Evolutionary conservation across 1,284 basidiomycete genomes (phyloP).

Genomic region (Coriolopsis trogii): DNA sequence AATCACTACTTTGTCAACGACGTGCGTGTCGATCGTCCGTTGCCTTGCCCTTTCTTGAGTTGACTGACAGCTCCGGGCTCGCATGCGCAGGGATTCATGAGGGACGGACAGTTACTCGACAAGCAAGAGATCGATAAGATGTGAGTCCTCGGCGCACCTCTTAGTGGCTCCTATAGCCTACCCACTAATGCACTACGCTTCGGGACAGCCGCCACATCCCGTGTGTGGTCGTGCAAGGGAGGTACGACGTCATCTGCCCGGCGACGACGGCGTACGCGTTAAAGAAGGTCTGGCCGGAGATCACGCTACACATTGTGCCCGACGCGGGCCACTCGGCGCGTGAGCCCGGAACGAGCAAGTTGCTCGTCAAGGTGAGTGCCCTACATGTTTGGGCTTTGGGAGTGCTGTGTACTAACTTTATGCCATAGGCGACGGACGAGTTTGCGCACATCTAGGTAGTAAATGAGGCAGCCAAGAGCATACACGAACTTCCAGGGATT

Average conservation of each 20-base stretch:
- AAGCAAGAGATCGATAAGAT: slow-evolving; percentile 89
- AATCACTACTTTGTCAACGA: slow-evolving; percentile 91
- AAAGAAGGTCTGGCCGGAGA: slow-evolving; percentile 85
- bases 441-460: slow-evolving; percentile 30
- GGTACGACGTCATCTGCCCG: slow-evolving; percentile 82
- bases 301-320: slow-evolving; percentile 81
- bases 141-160: slow-evolving; percentile 48
- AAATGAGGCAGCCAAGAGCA: too few relatives aligned
- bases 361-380: slow-evolving; percentile 74
- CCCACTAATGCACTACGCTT: slow-evolving; percentile 2
- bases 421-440: slow-evolving; percentile 34
- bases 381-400: too few relatives aligned
- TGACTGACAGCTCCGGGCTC: neutral
- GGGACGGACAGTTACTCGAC: slow-evolving; percentile 87
- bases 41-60: neutral
- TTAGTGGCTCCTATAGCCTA: neutral
- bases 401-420: too few relatives aligned
- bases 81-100: slow-evolving; percentile 74
- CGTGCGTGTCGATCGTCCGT: slow-evolving; percentile 38
- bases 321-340: slow-evolving; percentile 91
- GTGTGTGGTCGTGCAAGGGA: slow-evolving; percentile 83
- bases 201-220: slow-evolving; percentile 82
- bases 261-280: slow-evolving; percentile 78
- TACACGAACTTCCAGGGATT: too few relatives aligned
- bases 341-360: slow-evolving; percentile 74